A percentile compares a stretch with the other conserved stretches of the same genome.
Conservation (phyloP, 176 grass and related monocot species). For the Oryza punctata region DNA sequence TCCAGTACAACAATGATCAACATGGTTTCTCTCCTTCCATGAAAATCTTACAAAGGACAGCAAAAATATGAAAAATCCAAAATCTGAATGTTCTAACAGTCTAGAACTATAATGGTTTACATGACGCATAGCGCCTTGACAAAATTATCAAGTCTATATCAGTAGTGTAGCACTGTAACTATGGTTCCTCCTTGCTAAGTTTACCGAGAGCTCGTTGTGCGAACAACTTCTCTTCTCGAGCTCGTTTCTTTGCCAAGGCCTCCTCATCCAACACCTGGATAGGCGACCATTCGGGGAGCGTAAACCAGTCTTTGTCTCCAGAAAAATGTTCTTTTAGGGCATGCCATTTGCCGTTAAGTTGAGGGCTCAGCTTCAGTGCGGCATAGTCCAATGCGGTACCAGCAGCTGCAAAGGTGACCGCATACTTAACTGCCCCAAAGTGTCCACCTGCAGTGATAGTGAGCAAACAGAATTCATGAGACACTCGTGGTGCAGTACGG, state of each 20-base stretch:
- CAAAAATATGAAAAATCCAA: background rate
- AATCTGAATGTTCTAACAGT: constrained; percentile 16
- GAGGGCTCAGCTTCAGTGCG: constrained; percentile 52
- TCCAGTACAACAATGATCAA: background rate
- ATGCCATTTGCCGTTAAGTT: background rate
- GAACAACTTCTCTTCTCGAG: constrained; percentile 29
- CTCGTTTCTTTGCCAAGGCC: constrained; percentile 35
- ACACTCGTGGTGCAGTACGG: background rate
- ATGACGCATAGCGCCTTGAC: background rate
- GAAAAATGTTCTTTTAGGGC: constrained; percentile 18
- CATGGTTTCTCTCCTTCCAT: background rate
- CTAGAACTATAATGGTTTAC: background rate
- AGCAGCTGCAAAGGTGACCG: constrained; percentile 61
- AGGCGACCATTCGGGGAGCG: constrained; percentile 72
- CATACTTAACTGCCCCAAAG: constrained; percentile 69
- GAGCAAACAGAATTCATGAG: constrained; percentile 2
- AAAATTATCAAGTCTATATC: constrained; percentile 4
- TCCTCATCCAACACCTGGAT: constrained; percentile 93
- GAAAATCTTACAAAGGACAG: background rate
- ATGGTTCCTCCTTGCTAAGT: constrained; percentile 38
- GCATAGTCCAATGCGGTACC: constrained; percentile 68
- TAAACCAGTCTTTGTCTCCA: constrained; percentile 44
- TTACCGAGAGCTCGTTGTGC: constrained; percentile 22
- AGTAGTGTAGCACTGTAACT: constrained; percentile 8
- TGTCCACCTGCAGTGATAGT: constrained; percentile 65